Conservation (phyloP, 257 asterid genomes). For the Solanum piurae region DNA sequence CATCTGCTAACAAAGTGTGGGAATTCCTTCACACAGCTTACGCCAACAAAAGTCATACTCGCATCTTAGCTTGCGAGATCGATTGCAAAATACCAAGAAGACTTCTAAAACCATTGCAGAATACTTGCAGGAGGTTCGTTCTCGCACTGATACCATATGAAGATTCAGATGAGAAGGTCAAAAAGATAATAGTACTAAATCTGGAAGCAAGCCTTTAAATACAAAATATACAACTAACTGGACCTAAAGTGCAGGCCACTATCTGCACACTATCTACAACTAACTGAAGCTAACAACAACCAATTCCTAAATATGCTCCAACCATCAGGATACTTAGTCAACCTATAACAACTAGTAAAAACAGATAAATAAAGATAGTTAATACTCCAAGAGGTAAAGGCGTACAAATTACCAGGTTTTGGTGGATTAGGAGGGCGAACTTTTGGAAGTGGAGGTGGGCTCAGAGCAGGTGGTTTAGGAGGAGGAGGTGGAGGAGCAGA, state of each 20-base stretch:
- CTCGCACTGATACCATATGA: too few relatives aligned
- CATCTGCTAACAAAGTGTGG: too few relatives aligned
- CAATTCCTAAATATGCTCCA: not conserved
- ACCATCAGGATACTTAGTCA: too few relatives aligned
- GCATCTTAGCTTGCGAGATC: too few relatives aligned
- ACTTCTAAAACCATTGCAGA: too few relatives aligned
- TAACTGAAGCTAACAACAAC: not conserved
- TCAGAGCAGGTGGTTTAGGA: slow-evolving; percentile 49
- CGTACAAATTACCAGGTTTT: slow-evolving; percentile 20
- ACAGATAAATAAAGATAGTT: not conserved
- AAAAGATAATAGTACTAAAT: too few relatives aligned
- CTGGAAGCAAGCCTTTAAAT: not conserved
- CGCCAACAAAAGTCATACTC: too few relatives aligned
- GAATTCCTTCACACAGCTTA: too few relatives aligned
- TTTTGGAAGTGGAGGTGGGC: slow-evolving; percentile 84
- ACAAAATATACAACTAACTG: not conserved
- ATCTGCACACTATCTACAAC: not conserved
- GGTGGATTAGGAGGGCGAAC: slow-evolving; percentile 68
- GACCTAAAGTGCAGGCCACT: not conserved
- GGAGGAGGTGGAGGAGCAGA: slow-evolving; percentile 47
- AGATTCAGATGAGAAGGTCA: too few relatives aligned
- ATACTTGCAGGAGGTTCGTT: too few relatives aligned
- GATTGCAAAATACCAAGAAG: too few relatives aligned
- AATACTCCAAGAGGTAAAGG: slow-evolving; percentile 34
- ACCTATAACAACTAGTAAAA: not conserved